These are phyloP conservation scores for Thalassiosira ordinaria DNA, from an alignment of 352 stramenopile genomes.

Conservation along the genomic window DNA sequence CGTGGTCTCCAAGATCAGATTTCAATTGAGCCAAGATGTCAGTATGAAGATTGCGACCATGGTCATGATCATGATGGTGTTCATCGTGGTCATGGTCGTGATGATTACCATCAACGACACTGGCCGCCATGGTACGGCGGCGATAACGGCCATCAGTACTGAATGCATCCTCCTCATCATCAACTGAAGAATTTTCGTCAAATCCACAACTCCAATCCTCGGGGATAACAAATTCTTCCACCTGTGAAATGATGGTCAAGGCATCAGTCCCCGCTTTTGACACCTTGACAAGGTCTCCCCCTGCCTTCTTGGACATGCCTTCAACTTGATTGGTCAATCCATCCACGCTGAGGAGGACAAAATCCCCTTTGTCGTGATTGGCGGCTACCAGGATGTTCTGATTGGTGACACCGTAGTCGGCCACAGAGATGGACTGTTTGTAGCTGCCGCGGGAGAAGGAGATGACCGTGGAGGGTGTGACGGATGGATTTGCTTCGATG, in stretches of 20 bases:
- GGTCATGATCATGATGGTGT: slow-evolving; percentile 1
- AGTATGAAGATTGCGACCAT: not conserved
- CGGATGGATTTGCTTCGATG: not conserved
- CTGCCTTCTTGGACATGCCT: not conserved
- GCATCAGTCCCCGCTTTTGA: not conserved
- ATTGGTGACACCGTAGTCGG: not conserved
- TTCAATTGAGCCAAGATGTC: not conserved
- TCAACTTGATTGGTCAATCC: not conserved
- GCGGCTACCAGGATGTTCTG: not conserved
- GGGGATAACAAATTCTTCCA: not conserved
- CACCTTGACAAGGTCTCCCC: not conserved
- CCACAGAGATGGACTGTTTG: no score
- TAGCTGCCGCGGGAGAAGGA: not conserved
- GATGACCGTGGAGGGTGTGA: not conserved
- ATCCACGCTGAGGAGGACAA: slow-evolving; percentile 4
- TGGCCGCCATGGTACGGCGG: not conserved
- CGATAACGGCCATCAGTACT: not conserved
- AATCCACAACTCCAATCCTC: not conserved
- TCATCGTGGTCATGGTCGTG: slow-evolving; percentile 6
- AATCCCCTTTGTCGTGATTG: not conserved
- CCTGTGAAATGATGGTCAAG: not conserved
- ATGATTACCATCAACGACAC: no score
- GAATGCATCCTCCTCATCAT: no score
- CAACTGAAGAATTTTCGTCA: not conserved
- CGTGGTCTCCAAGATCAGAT: not conserved